These are phyloP conservation scores for Ophiostoma australiae DNA, from an alignment of 2,329 filamentous ascomycete genomes.

Conservation along the genomic window DNA sequence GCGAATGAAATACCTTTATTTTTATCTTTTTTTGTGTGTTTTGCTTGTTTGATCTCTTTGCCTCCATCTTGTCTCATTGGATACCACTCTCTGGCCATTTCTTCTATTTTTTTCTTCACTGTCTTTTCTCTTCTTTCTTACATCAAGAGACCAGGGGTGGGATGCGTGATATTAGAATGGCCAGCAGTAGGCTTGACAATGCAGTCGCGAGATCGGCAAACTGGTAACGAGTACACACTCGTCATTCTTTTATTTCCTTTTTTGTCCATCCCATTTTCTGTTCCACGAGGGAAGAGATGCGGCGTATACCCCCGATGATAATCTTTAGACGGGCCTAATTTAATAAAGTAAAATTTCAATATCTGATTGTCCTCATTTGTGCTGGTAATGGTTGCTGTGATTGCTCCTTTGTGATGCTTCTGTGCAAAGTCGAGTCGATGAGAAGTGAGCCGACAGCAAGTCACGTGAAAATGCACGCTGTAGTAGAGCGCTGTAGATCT, in stretches of 20 bases:
- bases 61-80: neutral
- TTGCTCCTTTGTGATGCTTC: neutral
- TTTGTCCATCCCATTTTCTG: slow-evolving; percentile 36
- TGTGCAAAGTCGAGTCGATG: neutral
- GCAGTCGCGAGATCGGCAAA: neutral
- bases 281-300: slow-evolving; percentile 29
- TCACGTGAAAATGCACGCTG: neutral
- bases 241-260: slow-evolving; percentile 10
- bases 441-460: neutral
- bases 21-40: slow-evolving; percentile 8
- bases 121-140: neutral
- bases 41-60: neutral
- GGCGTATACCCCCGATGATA: slow-evolving; percentile 27
- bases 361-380: neutral
- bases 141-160: neutral
- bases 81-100: neutral
- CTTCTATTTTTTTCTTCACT: neutral
- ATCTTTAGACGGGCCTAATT: slow-evolving; percentile 15
- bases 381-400: neutral
- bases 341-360: slow-evolving; percentile 19
- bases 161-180: neutral
- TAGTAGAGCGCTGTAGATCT: neutral
- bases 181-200: neutral
- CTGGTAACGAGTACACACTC: neutral
- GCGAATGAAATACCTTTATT: slow-evolving; percentile 12